phyloP scores from a whole-genome alignment of 148 eudicot genomes.

The Nyssa sinensis region DNA sequence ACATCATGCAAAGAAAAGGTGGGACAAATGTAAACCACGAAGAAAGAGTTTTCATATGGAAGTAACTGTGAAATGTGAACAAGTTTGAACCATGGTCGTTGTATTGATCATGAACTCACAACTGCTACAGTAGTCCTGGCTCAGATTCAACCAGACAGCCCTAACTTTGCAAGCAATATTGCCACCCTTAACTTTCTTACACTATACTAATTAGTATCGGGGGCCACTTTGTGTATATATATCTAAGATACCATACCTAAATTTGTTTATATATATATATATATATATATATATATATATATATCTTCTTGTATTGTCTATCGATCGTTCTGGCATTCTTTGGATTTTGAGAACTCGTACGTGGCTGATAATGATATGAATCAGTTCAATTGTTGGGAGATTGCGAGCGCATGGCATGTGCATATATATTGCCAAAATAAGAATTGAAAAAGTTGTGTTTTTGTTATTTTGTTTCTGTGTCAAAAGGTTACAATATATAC shows the following conservation, averaged over 20 bases:
- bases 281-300: background rate
- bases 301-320: background rate
- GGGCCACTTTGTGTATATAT: too few species aligned
- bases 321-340: background rate
- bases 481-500: too few species aligned
- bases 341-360: background rate
- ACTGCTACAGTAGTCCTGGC: background rate
- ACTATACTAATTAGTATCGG: too few species aligned
- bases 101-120: background rate
- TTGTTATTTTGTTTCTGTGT: too few species aligned
- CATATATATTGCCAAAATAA: too few species aligned
- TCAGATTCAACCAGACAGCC: background rate
- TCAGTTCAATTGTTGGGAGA: background rate
- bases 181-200: background rate
- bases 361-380: background rate
- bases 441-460: too few species aligned
- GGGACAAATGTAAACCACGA: background rate
- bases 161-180: background rate
- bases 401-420: background rate
- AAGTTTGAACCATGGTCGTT: background rate
- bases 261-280: too few species aligned
- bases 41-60: background rate
- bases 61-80: slow-evolving; percentile 1
- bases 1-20: background rate
- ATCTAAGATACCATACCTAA: background rate